A percentile compares a stretch with the other conserved stretches of the same genome.
Conservation (phyloP, 352 stramenopile genomes). For the Phytopythium boreale region DNA sequence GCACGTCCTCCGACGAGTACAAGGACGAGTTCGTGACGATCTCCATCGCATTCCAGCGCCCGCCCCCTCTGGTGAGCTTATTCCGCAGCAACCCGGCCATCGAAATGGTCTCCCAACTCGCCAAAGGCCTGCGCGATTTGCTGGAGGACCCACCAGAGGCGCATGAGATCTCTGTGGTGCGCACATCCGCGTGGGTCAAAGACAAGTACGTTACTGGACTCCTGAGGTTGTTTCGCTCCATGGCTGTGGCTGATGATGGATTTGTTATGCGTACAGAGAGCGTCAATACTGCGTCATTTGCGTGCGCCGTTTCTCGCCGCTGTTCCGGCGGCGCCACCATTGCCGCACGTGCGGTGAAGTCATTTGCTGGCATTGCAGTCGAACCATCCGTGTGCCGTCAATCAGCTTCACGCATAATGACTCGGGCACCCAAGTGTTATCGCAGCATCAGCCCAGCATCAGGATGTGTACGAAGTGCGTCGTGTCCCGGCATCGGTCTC, state of each 20-base stretch:
- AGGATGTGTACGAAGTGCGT: conserved; percentile 84
- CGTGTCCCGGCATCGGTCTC: conserved; percentile 72
- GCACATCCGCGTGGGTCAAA: conserved; percentile 81
- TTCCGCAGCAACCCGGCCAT: conserved; percentile 81
- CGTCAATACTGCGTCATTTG: conserved; percentile 83
- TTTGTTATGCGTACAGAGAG: conserved; percentile 36
- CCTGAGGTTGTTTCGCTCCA: background rate
- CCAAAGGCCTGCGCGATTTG: conserved; percentile 70
- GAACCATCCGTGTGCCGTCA: conserved; percentile 77
- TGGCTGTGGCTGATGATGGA: background rate
- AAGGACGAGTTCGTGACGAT: conserved; percentile 78
- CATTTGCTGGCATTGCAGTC: conserved; percentile 87
- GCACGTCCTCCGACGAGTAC: conserved; percentile 52
- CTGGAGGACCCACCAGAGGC: conserved; percentile 76
- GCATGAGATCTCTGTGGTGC: conserved; percentile 79
- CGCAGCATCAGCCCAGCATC: conserved; percentile 78
- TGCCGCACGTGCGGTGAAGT: conserved; percentile 86
- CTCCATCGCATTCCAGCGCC: conserved; percentile 83
- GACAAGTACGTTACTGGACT: conserved; percentile 53
- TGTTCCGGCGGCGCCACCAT: conserved; percentile 85
- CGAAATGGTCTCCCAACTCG: conserved; percentile 83
- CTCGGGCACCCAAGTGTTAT: conserved; percentile 72
- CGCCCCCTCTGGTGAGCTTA: conserved; percentile 73
- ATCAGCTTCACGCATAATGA: conserved; percentile 86
- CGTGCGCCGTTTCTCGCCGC: conserved; percentile 72